Percentiles rank a stretch among this genome's conserved stretches.
phyloP scores from a whole-genome alignment of 345 rosid genomes.

The Anacardium occidentale region DNA sequence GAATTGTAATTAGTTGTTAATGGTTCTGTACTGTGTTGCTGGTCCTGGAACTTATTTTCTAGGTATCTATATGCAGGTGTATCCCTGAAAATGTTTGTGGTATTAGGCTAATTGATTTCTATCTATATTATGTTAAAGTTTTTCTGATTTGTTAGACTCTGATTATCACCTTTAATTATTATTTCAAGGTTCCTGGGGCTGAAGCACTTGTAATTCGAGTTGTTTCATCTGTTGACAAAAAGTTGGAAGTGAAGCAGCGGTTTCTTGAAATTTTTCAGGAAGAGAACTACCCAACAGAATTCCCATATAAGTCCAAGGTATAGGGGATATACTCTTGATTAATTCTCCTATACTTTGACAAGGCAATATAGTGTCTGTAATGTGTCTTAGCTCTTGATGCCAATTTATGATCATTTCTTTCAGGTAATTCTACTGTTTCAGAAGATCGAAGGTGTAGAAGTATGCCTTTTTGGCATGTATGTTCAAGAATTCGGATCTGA shows the following conservation, averaged over 20 bases:
- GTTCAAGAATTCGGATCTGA: constrained; percentile 99
- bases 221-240: constrained; percentile 98
- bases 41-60: background rate
- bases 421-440: constrained; percentile 94
- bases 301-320: constrained; percentile 96
- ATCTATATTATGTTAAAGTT: too few relatives aligned
- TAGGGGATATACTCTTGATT: constrained; percentile 13
- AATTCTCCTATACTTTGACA: constrained; percentile 12
- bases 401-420: constrained; percentile 29
- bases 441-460: constrained; percentile 99
- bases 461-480: constrained; percentile 96
- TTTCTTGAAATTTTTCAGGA: constrained; percentile 92
- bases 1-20: background rate
- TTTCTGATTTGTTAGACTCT: too few relatives aligned
- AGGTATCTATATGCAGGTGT: background rate
- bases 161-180: constrained; percentile 18
- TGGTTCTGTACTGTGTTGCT: background rate
- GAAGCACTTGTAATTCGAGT: constrained; percentile 95
- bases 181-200: constrained; percentile 80
- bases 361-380: constrained; percentile 10
- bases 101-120: background rate
- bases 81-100: background rate
- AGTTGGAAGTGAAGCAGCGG: constrained; percentile 93
- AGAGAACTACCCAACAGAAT: constrained; percentile 84
- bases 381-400: constrained; percentile 6